Evolutionary conservation across 148 eudicot genomes (phyloP).

Genomic region (Gaultheria prostrata): DNA sequence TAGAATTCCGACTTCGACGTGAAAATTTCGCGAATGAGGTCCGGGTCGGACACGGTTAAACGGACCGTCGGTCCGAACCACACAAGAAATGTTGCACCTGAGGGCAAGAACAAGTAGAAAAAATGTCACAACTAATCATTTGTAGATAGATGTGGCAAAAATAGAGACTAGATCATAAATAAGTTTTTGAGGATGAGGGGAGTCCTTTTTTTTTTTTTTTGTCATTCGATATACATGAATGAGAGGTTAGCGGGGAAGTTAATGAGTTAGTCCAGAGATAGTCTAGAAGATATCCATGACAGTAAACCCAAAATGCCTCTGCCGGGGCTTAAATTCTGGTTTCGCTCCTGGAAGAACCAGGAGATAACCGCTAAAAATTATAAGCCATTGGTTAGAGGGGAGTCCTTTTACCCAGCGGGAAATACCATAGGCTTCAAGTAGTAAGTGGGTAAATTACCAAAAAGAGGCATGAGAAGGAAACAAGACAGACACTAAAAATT

Average conservation of each 20-base stretch:
- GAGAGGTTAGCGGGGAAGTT: too few relatives aligned
- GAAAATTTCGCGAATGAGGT: conserved; percentile 78
- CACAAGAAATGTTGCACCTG: conserved; percentile 81
- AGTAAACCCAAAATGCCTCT: too few relatives aligned
- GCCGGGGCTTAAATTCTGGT: too few relatives aligned
- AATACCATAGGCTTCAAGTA: conserved; percentile 37
- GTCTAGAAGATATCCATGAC: too few relatives aligned
- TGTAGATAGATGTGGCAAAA: neutral
- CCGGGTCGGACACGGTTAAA: conserved; percentile 76
- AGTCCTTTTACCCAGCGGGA: conserved; percentile 22
- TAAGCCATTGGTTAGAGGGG: too few relatives aligned
- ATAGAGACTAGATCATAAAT: neutral
- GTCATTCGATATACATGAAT: too few relatives aligned
- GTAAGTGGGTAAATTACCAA: conserved; percentile 40
- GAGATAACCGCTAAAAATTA: too few relatives aligned
- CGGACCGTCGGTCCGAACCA: conserved; percentile 94
- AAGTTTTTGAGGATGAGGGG: neutral
- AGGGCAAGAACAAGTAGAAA: neutral
- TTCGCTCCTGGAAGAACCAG: too few relatives aligned
- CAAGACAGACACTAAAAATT: conserved; percentile 20
- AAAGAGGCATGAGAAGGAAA: conserved; percentile 29
- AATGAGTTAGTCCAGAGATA: too few relatives aligned
- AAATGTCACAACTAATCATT: neutral
- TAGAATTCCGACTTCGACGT: conserved; percentile 66
- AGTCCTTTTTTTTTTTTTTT: too few relatives aligned